Evolutionary conservation across 345 rosid species (phyloP).

Genomic region (Pseudoturritis turrita): DNA sequence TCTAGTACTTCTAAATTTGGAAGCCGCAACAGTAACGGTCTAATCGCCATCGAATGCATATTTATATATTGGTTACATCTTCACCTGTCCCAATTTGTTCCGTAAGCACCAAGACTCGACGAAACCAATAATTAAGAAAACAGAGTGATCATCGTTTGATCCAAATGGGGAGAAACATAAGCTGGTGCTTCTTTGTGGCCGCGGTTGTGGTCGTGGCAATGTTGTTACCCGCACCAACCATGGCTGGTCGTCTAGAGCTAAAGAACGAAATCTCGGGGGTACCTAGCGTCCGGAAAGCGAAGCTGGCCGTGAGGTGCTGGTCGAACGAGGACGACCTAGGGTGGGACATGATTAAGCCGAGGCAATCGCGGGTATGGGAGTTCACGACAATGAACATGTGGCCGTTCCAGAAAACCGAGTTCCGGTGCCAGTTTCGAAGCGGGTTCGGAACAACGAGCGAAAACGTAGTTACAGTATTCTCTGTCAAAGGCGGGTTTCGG

Average conservation of each 20-base stretch:
- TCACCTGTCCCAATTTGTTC: not conserved
- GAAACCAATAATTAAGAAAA: not conserved
- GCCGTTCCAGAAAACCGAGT: slow-evolving; percentile 29
- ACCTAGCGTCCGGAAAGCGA: not conserved
- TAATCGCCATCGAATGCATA: not conserved
- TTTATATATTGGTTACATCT: not conserved
- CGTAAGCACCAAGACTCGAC: not conserved
- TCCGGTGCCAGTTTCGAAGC: slow-evolving; percentile 22
- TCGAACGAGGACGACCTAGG: slow-evolving; percentile 28
- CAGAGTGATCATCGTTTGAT: not conserved
- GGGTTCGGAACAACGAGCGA: slow-evolving; percentile 26
- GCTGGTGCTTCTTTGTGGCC: not conserved
- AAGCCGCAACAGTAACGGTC: not conserved
- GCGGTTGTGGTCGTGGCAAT: not conserved
- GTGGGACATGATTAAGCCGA: slow-evolving; percentile 12
- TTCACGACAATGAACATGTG: slow-evolving; percentile 32
- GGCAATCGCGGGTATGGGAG: slow-evolving; percentile 5
- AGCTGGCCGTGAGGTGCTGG: slow-evolving; percentile 29
- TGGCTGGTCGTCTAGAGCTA: slow-evolving; percentile 24
- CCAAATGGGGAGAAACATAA: not conserved
- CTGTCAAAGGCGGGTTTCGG: slow-evolving; percentile 1
- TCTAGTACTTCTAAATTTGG: slow-evolving; percentile 16
- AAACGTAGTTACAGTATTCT: slow-evolving; percentile 17
- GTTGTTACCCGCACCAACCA: not conserved
- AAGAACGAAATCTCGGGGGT: slow-evolving; percentile 23